Percentiles rank a stretch among this genome's conserved stretches.
Conservation (phyloP, 768 basidiomycete genomes). For the Dendrothele bispora region DNA sequence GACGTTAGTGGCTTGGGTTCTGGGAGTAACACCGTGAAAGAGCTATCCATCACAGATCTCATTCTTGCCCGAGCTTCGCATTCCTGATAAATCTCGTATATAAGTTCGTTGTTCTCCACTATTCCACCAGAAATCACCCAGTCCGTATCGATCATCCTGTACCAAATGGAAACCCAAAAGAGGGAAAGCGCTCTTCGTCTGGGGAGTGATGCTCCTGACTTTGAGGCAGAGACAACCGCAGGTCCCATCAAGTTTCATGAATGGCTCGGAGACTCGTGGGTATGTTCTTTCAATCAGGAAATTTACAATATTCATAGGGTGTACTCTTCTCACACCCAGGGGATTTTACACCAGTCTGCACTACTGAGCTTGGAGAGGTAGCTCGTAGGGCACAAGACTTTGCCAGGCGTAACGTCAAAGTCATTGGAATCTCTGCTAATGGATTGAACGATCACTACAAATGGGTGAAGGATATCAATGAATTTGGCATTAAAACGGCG, state of each 20-base stretch:
- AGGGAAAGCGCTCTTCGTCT: conserved; percentile 58
- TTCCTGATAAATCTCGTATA: conserved; percentile 1
- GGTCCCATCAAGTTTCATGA: conserved; percentile 92
- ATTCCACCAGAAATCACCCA: not conserved
- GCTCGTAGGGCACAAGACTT: conserved; percentile 65
- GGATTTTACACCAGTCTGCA: conserved; percentile 62
- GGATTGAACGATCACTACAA: conserved; percentile 58
- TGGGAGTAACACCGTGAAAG: no score
- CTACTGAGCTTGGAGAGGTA: conserved; percentile 77
- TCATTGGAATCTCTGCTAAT: conserved; percentile 72
- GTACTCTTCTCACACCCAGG: conserved; percentile 73
- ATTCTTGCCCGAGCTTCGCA: conserved; percentile 8
- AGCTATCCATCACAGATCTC: conserved; percentile 6
- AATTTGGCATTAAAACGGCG: conserved; percentile 47
- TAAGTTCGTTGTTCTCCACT: not conserved
- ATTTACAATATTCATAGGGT: conserved; percentile 30
- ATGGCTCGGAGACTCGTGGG: conserved; percentile 89
- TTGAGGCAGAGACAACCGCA: conserved; percentile 84
- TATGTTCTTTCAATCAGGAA: conserved; percentile 28
- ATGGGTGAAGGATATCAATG: conserved; percentile 66
- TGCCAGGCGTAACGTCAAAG: conserved; percentile 63
- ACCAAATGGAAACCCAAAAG: no score
- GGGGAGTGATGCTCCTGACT: conserved; percentile 87
- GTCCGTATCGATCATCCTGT: conserved; percentile 2
- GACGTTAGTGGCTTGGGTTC: no score